phyloP scores from a whole-genome alignment of 2,329 filamentous ascomycete genomes.

The Elsinoe australis region DNA sequence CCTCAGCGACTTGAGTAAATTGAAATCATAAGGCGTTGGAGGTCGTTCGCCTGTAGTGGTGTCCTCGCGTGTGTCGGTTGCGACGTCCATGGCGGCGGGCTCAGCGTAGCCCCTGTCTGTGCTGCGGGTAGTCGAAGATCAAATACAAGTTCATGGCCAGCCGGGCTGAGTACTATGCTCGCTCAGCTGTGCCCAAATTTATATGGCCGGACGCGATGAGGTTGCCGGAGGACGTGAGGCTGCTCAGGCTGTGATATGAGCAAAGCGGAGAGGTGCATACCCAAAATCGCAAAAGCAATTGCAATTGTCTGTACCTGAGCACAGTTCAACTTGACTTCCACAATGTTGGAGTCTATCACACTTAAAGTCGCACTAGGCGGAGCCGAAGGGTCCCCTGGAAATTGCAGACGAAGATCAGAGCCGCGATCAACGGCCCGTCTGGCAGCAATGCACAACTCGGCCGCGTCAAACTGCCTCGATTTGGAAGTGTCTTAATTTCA shows the following conservation, averaged over 20 bases:
- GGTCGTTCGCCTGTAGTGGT: conserved; percentile 10
- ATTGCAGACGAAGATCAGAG: conserved; percentile 15
- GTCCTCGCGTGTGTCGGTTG: neutral
- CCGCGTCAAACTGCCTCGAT: no score
- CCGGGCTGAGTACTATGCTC: conserved; percentile 4
- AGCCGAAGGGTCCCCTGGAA: conserved; percentile 12
- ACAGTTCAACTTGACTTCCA: conserved; percentile 4
- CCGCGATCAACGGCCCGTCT: no score
- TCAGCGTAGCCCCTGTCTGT: conserved; percentile 16
- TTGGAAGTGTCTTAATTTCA: conserved; percentile 10
- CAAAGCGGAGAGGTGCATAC: neutral
- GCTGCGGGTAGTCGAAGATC: conserved; percentile 8
- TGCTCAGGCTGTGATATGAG: neutral
- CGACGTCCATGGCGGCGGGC: conserved; percentile 12
- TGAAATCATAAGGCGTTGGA: conserved; percentile 17
- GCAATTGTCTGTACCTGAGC: conserved; percentile 13
- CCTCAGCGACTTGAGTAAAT: conserved; percentile 16
- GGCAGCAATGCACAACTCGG: no score
- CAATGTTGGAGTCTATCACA: conserved; percentile 11
- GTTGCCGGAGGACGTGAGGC: neutral
- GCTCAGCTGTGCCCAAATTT: conserved; percentile 5
- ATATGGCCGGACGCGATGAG: conserved; percentile 1
- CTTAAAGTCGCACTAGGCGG: conserved; percentile 13
- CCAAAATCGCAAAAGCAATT: conserved; percentile 6
- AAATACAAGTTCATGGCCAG: conserved; percentile 16